Base-by-base conservation (phyloP, 352 stramenopile genomes). In the Pythium plurisporium region DNA sequence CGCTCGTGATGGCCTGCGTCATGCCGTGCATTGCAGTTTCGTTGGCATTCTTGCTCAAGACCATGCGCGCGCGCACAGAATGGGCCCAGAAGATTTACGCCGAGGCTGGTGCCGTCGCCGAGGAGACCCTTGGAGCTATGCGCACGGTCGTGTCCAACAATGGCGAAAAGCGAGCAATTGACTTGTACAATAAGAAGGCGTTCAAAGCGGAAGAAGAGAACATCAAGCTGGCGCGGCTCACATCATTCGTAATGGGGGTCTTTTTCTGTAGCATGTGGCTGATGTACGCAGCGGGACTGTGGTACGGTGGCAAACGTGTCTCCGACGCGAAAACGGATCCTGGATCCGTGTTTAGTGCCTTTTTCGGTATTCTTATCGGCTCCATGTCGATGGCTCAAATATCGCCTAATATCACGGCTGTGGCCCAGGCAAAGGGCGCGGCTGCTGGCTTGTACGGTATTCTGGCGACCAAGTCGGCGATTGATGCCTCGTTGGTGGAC, bases 41-140 rank as follows among this genome's bases (percentile, higher is more conserved):
- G 43, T 27, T 78, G 2, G 55, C 54, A 20, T 65, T 64, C 10
- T 33, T 78, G 17, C 62, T 77, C 50, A 66, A 64, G 42, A 69
- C 58, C 11, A 57, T 73, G 27, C 63, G 58, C 4, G 27, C 53
- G 17, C 46, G 44, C 20, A 59, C 70, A 2, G 55, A 61, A 25
- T 64, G 36, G 10, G 47, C 61, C 2, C 70, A 62, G 52, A 60
- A 67, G 27, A 29, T 65, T 14, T 73, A 76, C 34, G 65, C 67
- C 1, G 61, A 73, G 19, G 70, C 67, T 15, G 70, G 68, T 37
- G 67, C 60, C 5, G 56, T 79, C 12, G 70, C 68, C 4, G 67
- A 79, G 41, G 70, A 79, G 33, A 76, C 67, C 15, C 62, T 79
- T 27, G 45, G 64, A 4, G 43, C 55, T 4, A 79, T 79, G 26